phyloP scores from a whole-genome alignment of 768 basidiomycete genomes.

The Hericium coralloides region DNA sequence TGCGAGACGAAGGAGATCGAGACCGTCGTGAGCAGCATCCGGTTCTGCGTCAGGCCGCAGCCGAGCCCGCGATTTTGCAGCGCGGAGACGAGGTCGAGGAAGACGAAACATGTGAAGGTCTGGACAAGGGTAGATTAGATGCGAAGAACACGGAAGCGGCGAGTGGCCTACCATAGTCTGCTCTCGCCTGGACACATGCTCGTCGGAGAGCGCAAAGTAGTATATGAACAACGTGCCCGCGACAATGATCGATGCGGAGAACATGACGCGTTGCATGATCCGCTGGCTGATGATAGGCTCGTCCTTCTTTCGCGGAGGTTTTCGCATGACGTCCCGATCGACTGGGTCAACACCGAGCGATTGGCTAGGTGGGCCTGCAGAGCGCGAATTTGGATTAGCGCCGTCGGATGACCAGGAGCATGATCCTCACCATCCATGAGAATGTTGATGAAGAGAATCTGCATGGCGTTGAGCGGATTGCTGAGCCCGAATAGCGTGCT shows the following conservation, averaged over 20 bases:
- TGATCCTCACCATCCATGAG: slow-evolving; percentile 80
- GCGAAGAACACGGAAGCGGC: neutral
- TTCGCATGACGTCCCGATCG: slow-evolving; percentile 85
- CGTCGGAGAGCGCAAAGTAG: slow-evolving; percentile 73
- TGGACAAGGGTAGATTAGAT: slow-evolving; percentile 23
- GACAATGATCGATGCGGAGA: slow-evolving; percentile 90
- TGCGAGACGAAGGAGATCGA: slow-evolving; percentile 79
- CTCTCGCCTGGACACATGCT: slow-evolving; percentile 74
- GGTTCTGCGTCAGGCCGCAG: slow-evolving; percentile 76
- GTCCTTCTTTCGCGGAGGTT: slow-evolving; percentile 88
- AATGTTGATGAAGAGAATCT: slow-evolving; percentile 98
- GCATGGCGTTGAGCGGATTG: slow-evolving; percentile 96
- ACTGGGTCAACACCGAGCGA: slow-evolving; percentile 96
- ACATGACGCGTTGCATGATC: slow-evolving; percentile 74
- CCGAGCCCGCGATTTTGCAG: slow-evolving; percentile 89
- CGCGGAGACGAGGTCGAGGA: slow-evolving; percentile 93
- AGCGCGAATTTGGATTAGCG: neutral
- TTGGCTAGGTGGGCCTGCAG: slow-evolving; percentile 83
- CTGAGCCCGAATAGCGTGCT: slow-evolving; percentile 84
- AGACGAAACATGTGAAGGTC: slow-evolving; percentile 97
- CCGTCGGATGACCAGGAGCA: neutral
- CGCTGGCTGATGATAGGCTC: slow-evolving; percentile 76
- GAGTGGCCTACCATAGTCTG: slow-evolving; percentile 80
- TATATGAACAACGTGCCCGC: slow-evolving; percentile 84
- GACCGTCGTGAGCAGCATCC: slow-evolving; percentile 85